Evolutionary conservation across 306 rosid species (phyloP).

Genomic region (Ziziphus jujuba): DNA sequence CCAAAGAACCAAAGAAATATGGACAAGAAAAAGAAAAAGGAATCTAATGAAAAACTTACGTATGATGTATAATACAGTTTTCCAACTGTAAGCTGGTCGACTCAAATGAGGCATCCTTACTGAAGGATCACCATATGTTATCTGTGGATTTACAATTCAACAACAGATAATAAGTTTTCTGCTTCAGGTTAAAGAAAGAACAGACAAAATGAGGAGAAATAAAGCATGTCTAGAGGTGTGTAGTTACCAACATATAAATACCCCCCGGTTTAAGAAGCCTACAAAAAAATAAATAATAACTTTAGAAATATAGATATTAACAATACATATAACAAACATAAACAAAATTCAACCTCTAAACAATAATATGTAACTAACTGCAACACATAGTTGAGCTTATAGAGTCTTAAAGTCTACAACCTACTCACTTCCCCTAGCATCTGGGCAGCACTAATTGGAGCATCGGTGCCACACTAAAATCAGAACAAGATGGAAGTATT

Average conservation of each 20-base stretch:
- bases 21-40: constrained; percentile 8
- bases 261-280: constrained; percentile 98
- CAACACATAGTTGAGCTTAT: neutral
- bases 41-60: constrained; percentile 52
- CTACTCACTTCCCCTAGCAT: constrained; percentile 99
- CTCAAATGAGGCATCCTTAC: constrained; percentile 87
- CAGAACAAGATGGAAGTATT: constrained; percentile 28
- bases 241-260: constrained; percentile 77
- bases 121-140: constrained; percentile 88
- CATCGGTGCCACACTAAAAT: constrained; percentile 76
- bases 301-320: constrained; percentile 15
- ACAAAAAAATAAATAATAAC: constrained; percentile 24
- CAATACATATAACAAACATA: neutral
- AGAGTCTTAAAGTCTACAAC: constrained; percentile 52
- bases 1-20: neutral
- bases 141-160: constrained; percentile 51
- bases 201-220: neutral
- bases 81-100: constrained; percentile 67
- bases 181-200: constrained; percentile 6
- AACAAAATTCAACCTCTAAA: neutral
- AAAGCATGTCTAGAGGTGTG: constrained; percentile 23
- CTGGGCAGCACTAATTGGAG: constrained; percentile 80
- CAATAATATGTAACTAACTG: constrained; percentile 2
- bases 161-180: constrained; percentile 11
- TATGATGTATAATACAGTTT: constrained; percentile 55